Evolutionary conservation across 176 grass and related monocot genomes (phyloP), one percentile per base, ranked within the genome.

Genomic region (Raddia guianensis): DNA sequence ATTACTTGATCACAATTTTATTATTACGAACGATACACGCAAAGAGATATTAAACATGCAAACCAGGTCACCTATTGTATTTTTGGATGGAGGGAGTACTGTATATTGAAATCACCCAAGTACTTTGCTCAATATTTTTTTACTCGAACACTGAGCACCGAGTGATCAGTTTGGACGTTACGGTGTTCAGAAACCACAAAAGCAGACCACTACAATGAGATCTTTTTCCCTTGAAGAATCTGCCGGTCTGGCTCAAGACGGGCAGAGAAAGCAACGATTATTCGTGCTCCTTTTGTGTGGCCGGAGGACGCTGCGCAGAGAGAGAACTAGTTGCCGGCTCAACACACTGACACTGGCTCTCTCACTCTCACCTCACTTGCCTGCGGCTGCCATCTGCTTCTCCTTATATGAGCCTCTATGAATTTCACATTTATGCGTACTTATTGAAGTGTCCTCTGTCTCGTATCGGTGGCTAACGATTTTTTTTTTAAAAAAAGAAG

Each of bases 261-360:
- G 80, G 72, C 75, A 74, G 51, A n/a, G 65, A 84, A 88, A 84
- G 75, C 43, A 80, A 74, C 60, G 15, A 88, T 88, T 88, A 78
- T 84, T 74, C 52, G 10, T 61, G 51, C 68, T 68, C 35, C 16
- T 68, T 88, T 74, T 78, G 74, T 15, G 75, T 53, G 35, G 20
- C 2, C 18, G 55, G 16, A 9, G 16, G 8, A 9, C 19, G 18
- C 0, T 55, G 53, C 2, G 15, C 5, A 55, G 15, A 18, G 53
- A 18, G 53, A 18, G 7, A 7, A 18, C 53, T 18, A 33, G 79
- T 55, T 83, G 70, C 80, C 59, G 18, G 63, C 8, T 65, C 80
- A 64, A 8, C 82, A 61, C 65, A 76, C 16, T 40, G 59, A n/a
- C 12, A 53, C 21, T 12, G 12, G 21, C 40, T 64, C 57, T 82